Conservation (phyloP, 768 basidiomycete genomes). For the Rhodotorula diobovata region DNA sequence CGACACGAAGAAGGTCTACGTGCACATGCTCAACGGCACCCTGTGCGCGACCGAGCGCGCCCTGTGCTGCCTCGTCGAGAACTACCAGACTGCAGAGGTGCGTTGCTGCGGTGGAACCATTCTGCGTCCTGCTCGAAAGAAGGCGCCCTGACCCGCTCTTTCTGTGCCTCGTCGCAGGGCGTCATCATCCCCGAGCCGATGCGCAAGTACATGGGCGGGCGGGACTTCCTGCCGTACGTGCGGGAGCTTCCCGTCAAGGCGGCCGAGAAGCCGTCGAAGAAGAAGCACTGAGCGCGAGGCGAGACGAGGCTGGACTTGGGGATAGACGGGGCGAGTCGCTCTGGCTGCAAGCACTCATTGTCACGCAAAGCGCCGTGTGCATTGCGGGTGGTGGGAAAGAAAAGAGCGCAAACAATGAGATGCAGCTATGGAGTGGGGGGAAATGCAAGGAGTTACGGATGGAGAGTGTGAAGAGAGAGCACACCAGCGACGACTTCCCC, state of each 20-base stretch:
- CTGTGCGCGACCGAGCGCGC: constrained; percentile 95
- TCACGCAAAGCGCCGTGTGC: neutral
- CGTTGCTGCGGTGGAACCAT: constrained; percentile 44
- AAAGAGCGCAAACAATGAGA: neutral
- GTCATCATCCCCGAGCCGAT: constrained; percentile 82
- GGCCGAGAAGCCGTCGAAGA: constrained; percentile 21
- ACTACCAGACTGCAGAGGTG: constrained; percentile 93
- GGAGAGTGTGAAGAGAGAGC: neutral
- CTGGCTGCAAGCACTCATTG: neutral
- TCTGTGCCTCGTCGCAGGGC: constrained; percentile 56
- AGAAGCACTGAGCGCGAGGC: constrained; percentile 9
- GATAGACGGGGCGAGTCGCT: neutral
- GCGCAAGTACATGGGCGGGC: constrained; percentile 91
- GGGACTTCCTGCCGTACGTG: constrained; percentile 54
- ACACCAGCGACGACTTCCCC: neutral
- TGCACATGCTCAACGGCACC: constrained; percentile 99
- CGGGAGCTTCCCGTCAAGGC: constrained; percentile 41
- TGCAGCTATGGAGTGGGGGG: neutral
- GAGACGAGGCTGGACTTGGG: neutral
- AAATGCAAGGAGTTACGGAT: neutral
- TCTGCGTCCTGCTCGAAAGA: neutral
- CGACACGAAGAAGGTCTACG: constrained; percentile 84
- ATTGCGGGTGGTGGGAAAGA: neutral
- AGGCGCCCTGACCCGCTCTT: constrained; percentile 1
- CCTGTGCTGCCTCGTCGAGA: constrained; percentile 95